Conservation (phyloP, 495 filamentous ascomycete genomes). For the Extremus antarcticus region DNA sequence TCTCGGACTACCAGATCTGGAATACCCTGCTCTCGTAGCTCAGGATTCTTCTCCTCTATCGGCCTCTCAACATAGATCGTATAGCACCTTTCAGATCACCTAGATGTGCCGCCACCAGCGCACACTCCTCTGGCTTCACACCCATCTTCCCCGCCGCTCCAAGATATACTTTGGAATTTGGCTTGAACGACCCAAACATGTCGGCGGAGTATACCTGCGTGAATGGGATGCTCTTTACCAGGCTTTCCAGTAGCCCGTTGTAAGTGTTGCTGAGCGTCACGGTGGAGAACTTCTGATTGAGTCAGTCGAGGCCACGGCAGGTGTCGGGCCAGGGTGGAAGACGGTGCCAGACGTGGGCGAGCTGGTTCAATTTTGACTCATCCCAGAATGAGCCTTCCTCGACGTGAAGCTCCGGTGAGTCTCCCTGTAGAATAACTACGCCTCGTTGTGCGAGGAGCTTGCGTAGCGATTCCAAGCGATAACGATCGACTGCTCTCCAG, state of each 20-base stretch:
- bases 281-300: slow-evolving; percentile 47
- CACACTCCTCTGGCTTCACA: slow-evolving; percentile 49
- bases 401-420: slow-evolving; percentile 5
- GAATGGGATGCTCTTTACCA: slow-evolving; percentile 49
- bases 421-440: slow-evolving; percentile 10
- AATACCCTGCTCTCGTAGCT: slow-evolving; percentile 40
- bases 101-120: slow-evolving; percentile 71
- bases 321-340: slow-evolving; percentile 62
- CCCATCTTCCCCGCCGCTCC: slow-evolving; percentile 53
- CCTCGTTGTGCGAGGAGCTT: slow-evolving; percentile 30
- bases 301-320: slow-evolving; percentile 40
- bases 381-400: slow-evolving; percentile 46
- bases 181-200: slow-evolving; percentile 70
- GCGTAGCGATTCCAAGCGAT: slow-evolving; percentile 52
- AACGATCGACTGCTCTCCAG: slow-evolving; percentile 44
- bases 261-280: slow-evolving; percentile 73
- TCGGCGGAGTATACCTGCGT: slow-evolving; percentile 51
- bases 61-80: slow-evolving; percentile 64
- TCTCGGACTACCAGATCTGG: slow-evolving; percentile 31
- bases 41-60: slow-evolving; percentile 48
- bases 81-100: slow-evolving; percentile 52
- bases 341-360: slow-evolving; percentile 58
- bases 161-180: slow-evolving; percentile 52
- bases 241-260: slow-evolving; percentile 51
- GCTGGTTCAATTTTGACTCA: slow-evolving; percentile 42